Evolutionary conservation across 345 rosid species (phyloP), one percentile per base, ranked within the genome.

Genomic region (Odontarrhena argentea): DNA sequence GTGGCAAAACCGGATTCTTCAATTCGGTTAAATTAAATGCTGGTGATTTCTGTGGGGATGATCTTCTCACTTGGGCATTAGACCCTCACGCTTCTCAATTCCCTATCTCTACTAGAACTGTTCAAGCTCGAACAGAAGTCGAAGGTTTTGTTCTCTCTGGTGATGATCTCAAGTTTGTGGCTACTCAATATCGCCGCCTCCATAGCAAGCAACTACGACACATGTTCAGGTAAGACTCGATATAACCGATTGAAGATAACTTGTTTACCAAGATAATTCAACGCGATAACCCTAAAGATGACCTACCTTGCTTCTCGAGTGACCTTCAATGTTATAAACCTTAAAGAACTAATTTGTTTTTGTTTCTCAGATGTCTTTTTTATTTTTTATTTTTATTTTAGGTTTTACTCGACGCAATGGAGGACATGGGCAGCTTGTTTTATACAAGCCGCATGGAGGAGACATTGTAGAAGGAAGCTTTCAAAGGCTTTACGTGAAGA

Each of bases 61-160:
- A 76, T 44, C 72, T 79, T 59, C 77, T 79, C 36, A 76, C 76
- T 24, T 55, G 84, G 83, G 88, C 86, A 36, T 58, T 84, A 2
- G 84, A 84, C 68, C 84, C 86, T 13, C 74, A 78, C 47, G 46
- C 64, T 65, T 51, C 74, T 36, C 36, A 76, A 10, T 50, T 73
- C 14, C 83, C 83, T 37, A 68, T 60, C 66, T 79, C 83, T 13
- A 73, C 46, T 18, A 65, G 73, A 60, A 71, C 78, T 0, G 78
- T 79, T 43, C 42, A 60, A 48, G 78, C 83, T 37, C 1, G 1
- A 24, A 69, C 74, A 41, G 80, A 79, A 60, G 83, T 79, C 3
- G 80, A 79, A 65, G 83, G 77, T 53, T 79, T 79, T 68, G 41
- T 77, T 36, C 72, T 79, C 25, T 30, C 42, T 5, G 78, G 78